Evolutionary conservation across 139 green algal species (phyloP), one percentile per base, ranked within the genome.

Genomic region (Dunaliella sp.): DNA sequence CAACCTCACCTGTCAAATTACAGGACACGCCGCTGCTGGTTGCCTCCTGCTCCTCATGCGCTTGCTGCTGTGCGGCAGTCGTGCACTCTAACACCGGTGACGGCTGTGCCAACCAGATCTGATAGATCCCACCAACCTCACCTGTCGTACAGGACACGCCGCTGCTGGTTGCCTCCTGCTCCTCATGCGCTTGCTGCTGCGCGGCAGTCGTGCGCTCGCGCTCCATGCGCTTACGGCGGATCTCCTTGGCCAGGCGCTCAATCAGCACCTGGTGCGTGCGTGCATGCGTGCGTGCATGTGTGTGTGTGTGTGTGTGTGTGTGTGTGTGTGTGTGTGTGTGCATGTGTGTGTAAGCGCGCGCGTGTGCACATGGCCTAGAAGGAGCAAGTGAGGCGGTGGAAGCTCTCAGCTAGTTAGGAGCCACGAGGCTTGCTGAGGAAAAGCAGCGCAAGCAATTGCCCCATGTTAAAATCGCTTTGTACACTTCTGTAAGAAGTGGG

Each of bases 181-280:
- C 26, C 73, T 33, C 73, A 12, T 33, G 73, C 30, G 22, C 30
- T 7, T 78, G 26, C 73, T 36, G 48, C 7, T 65, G 48, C 7
- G 7, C 7, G 48, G 88, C 86, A 2, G 92, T 90, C 1, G 86
- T 35, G 7, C 88, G 74, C 33, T 91, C 86, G 7, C 74, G 81
- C 0, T 87, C 91, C 0, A 85, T 34, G 0, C 91, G 86, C 33
- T 88, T 82, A 12, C 72, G 76, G 0, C 94, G 88, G n/a, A 98
- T 90, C 22, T 73, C 36, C 80, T 93, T 95, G n/a, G 87, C 88
- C 30, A 90, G 65, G 0, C 83, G 33, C 87, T 98, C 96, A 0
- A 96, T 58, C 33, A 94, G 89, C 76, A 96, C 84, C 91, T 93
- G 80, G 3, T 38, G n/a, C 34, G 3, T 37, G 31, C 7, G 77